Conservation (phyloP, 768 basidiomycete genomes). For the Dendrothele bispora region DNA sequence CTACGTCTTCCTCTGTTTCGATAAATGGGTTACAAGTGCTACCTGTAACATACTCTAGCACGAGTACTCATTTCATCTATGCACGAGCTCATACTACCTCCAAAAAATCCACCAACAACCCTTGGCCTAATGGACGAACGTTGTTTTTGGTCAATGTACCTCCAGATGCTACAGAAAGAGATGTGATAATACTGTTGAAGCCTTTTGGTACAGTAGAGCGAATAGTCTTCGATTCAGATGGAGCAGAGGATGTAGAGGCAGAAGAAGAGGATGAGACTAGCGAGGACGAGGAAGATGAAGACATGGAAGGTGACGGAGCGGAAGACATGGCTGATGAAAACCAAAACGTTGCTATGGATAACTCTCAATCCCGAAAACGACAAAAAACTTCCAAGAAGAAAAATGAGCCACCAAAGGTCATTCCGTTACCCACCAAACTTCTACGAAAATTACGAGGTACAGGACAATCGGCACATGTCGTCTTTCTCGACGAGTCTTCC, state of each 20-base stretch:
- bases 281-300: slow-evolving; percentile 41
- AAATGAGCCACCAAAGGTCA: slow-evolving; percentile 46
- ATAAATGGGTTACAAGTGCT: slow-evolving; percentile 47
- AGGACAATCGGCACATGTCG: slow-evolving; percentile 71
- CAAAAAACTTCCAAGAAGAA: slow-evolving; percentile 28
- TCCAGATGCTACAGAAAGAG: slow-evolving; percentile 82
- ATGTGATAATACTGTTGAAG: slow-evolving; percentile 77
- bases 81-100: slow-evolving; percentile 62
- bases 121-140: slow-evolving; percentile 60
- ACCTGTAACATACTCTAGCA: slow-evolving; percentile 40
- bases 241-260: slow-evolving; percentile 31
- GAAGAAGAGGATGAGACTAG: slow-evolving; percentile 42
- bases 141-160: slow-evolving; percentile 90
- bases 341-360: slow-evolving; percentile 14
- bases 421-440: slow-evolving; percentile 54
- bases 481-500: slow-evolving; percentile 69
- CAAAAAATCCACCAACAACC: slow-evolving; percentile 32
- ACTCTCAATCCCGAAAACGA: slow-evolving; percentile 36
- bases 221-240: slow-evolving; percentile 61
- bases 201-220: slow-evolving; percentile 74
- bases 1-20: not conserved
- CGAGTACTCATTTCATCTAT: slow-evolving; percentile 73
- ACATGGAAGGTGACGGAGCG: slow-evolving; percentile 25
- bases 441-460: slow-evolving; percentile 61
- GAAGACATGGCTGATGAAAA: slow-evolving; percentile 27